Percentiles rank a stretch among this genome's conserved stretches.
Conservation (phyloP, 2,329 filamentous ascomycete species). For the Clonostachys sp. region DNA sequence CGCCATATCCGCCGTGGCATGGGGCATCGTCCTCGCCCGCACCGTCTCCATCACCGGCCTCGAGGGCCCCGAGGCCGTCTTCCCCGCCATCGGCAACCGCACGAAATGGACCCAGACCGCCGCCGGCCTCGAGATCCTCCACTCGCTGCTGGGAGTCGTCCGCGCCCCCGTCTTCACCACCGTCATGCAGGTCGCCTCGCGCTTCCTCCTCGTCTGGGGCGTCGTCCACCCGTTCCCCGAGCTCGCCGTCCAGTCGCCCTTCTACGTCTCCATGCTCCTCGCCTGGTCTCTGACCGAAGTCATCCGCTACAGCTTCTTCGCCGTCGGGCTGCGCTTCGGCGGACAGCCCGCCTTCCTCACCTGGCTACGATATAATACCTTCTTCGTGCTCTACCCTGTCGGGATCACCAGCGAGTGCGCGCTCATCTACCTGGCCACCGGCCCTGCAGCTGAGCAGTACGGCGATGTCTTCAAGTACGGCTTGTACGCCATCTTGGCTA, state of each 20-base stretch:
- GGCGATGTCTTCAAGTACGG: conserved; percentile 48
- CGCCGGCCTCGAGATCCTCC: conserved; percentile 77
- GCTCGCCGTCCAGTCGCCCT: conserved; percentile 48
- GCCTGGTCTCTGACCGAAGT: conserved; percentile 93
- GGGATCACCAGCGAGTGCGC: conserved; percentile 85
- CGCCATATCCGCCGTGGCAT: conserved; percentile 68
- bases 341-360: conserved; percentile 61
- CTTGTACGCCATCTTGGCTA: conserved; percentile 60
- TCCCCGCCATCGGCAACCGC: conserved; percentile 58
- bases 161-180: conserved; percentile 83
- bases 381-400: conserved; percentile 87
- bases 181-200: conserved; percentile 81
- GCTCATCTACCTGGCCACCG: conserved; percentile 69
- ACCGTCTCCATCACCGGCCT: conserved; percentile 51
- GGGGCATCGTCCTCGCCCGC: conserved; percentile 71
- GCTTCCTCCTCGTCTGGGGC: conserved; percentile 85
- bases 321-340: conserved; percentile 58
- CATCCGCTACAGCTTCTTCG: conserved; percentile 89
- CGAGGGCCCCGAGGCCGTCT: conserved; percentile 55
- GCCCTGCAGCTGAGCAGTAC: conserved; percentile 42
- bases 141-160: conserved; percentile 76
- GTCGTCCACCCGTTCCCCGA: conserved; percentile 71
- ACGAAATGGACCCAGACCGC: conserved; percentile 79
- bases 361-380: conserved; percentile 89
- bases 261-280: conserved; percentile 73